These are phyloP conservation scores for Triticum aestivum DNA, from an alignment of 176 grass and related monocot species.

Conservation along the genomic window IWGSC_CS_RefSeq_v2.1 NC_057809.1:18383949-18384448, in stretches of 20 bases:
- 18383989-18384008: not conserved
- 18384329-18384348: conserved; percentile 67
- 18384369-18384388: conserved; percentile 84
- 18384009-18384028: not conserved
- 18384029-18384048: not conserved
- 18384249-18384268: conserved; percentile 81
- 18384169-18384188: not conserved
- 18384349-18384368: conserved; percentile 94
- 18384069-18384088: not conserved
- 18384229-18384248: conserved; percentile 72
- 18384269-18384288: conserved; percentile 80
- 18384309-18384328: not conserved
- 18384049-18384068: not conserved
- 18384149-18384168: not conserved
- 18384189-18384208: not conserved
- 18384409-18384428: conserved; percentile 62
- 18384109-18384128: not conserved
- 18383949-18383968: not conserved
- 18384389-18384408: conserved; percentile 45
- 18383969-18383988: not conserved
- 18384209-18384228: conserved; percentile 63
- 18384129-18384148: not conserved
- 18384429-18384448: conserved; percentile 75
- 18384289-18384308: conserved; percentile 52
- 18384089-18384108: not conserved